Percentiles rank a stretch among this genome's conserved stretches.
phyloP scores from a whole-genome alignment of 352 stramenopile genomes.

The Lagenidium giganteum region DNA sequence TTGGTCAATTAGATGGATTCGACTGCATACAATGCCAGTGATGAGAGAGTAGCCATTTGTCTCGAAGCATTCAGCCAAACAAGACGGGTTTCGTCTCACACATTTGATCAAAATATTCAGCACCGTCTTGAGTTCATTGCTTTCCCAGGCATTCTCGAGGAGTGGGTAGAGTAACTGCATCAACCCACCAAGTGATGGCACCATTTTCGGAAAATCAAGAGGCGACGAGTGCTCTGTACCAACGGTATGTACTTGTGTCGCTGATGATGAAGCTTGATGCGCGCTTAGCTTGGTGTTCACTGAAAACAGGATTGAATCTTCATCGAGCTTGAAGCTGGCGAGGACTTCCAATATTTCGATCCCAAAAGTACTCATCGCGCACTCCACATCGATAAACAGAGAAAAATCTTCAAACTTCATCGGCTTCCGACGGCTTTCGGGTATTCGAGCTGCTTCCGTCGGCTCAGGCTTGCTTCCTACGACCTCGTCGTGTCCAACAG shows the following conservation, averaged over 20 bases:
- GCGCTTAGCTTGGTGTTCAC: constrained; percentile 36
- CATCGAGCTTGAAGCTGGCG: constrained; percentile 47
- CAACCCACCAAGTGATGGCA: constrained; percentile 61
- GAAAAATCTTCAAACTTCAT: constrained; percentile 35
- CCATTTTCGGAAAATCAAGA: constrained; percentile 47
- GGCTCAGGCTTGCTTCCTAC: constrained; percentile 4
- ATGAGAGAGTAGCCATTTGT: constrained; percentile 57
- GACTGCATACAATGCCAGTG: constrained; percentile 26
- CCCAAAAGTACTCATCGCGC: constrained; percentile 52
- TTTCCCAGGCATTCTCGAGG: constrained; percentile 39
- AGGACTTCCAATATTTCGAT: constrained; percentile 54
- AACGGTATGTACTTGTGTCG: constrained; percentile 48
- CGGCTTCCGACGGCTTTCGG: too few relatives aligned
- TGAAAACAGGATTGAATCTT: constrained; percentile 51
- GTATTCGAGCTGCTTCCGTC: constrained; percentile 10
- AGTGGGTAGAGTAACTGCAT: constrained; percentile 53
- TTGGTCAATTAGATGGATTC: constrained; percentile 45
- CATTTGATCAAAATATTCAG: constrained; percentile 42
- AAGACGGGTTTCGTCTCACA: constrained; percentile 49
- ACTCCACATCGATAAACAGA: constrained; percentile 54
- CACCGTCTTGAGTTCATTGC: constrained; percentile 36
- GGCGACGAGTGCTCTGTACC: constrained; percentile 36
- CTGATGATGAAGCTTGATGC: neutral
- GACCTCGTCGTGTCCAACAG: constrained; percentile 39
- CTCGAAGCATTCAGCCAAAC: constrained; percentile 56